Conservation (phyloP, 2,329 filamentous ascomycete genomes). For the Fusarium neocosmosporiellum region DNA sequence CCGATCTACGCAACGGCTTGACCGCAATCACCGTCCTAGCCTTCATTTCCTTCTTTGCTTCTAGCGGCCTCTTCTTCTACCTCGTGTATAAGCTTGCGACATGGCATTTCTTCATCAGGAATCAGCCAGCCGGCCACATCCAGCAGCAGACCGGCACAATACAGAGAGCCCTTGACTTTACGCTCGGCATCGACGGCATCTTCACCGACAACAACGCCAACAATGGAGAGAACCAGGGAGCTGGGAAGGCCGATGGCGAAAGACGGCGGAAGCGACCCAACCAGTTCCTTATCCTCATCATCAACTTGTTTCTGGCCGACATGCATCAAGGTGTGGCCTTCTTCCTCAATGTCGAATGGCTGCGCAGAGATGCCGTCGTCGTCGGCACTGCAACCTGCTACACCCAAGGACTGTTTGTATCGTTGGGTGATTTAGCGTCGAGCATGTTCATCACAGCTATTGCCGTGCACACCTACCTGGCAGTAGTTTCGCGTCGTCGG, state of each 20-base stretch:
- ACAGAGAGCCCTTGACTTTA: conserved; percentile 47
- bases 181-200: conserved; percentile 51
- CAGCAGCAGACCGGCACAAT: conserved; percentile 18
- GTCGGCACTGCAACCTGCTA: conserved; percentile 67
- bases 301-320: conserved; percentile 76
- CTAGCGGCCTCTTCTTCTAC: conserved; percentile 46
- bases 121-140: conserved; percentile 8
- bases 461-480: conserved; percentile 73
- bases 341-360: conserved; percentile 70
- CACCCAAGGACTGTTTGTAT: conserved; percentile 76
- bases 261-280: conserved; percentile 59
- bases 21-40: conserved; percentile 46
- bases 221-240: neutral
- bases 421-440: conserved; percentile 72
- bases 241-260: conserved; percentile 5
- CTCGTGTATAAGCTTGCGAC: conserved; percentile 46
- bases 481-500: conserved; percentile 67
- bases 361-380: conserved; percentile 63
- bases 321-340: conserved; percentile 74
- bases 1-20: conserved; percentile 42
- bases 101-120: conserved; percentile 43
- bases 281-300: conserved; percentile 76
- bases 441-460: conserved; percentile 76
- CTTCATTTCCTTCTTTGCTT: conserved; percentile 46
- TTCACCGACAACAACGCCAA: conserved; percentile 34